These are phyloP conservation scores for Exophiala oligosperma DNA, from an alignment of 2,329 filamentous ascomycete genomes.

Conservation along the genomic window DNA sequence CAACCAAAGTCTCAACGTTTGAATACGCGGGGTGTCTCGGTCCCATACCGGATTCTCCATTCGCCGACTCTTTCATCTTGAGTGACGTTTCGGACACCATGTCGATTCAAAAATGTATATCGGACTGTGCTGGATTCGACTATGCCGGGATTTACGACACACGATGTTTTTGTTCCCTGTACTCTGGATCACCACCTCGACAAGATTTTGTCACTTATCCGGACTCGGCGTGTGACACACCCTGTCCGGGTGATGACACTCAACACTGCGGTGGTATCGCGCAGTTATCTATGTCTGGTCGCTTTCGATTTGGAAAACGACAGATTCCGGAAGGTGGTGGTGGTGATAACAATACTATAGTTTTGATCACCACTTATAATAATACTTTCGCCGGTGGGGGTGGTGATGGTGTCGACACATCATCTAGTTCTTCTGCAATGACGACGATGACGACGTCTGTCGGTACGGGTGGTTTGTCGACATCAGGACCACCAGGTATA, in stretches of 20 bases:
- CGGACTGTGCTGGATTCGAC: slow-evolving; percentile 5
- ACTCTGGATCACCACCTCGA: background rate
- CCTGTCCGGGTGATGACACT: slow-evolving; percentile 19
- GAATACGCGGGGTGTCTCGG: slow-evolving; percentile 23
- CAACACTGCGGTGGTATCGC: slow-evolving; percentile 23
- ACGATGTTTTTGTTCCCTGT: background rate
- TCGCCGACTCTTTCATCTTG: slow-evolving; percentile 16
- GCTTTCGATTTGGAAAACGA: slow-evolving; percentile 3
- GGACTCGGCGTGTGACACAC: slow-evolving; percentile 18
- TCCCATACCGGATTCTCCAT: slow-evolving; percentile 8
- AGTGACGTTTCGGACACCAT: slow-evolving; percentile 17
- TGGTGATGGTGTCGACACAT: background rate
- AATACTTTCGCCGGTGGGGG: slow-evolving; percentile 9
- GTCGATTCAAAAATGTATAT: slow-evolving; percentile 19
- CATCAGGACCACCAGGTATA: background rate
- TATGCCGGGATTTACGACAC: slow-evolving; percentile 17
- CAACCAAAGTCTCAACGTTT: slow-evolving; percentile 17
- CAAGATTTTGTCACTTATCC: slow-evolving; percentile 22
- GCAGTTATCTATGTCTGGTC: background rate
- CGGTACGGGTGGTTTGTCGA: background rate
- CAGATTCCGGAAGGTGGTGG: slow-evolving; percentile 4
- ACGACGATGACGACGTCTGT: too few relatives aligned
- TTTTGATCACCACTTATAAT: slow-evolving; percentile 24
- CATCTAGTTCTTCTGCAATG: too few relatives aligned
- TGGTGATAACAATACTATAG: slow-evolving; percentile 1